Evolutionary conservation across 2,329 filamentous ascomycete species (phyloP).

Genomic region (Microsporum ferrugineum): DNA sequence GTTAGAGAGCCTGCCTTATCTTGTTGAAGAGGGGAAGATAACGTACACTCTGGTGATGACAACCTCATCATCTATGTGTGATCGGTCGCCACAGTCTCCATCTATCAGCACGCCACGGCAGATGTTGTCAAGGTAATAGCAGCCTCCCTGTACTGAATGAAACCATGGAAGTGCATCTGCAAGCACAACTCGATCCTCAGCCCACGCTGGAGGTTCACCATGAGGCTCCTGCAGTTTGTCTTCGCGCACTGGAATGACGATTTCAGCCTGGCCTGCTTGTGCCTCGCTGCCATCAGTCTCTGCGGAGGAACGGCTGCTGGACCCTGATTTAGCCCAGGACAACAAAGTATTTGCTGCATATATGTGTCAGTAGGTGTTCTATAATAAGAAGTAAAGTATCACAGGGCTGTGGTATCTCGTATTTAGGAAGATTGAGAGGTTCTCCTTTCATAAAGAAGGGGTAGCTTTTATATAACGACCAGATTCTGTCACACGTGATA

Average conservation of each 20-base stretch:
- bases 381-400: too few species aligned
- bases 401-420: neutral
- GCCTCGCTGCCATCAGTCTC: neutral
- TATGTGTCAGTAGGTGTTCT: neutral
- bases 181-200: conserved; percentile 47
- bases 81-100: conserved; percentile 41
- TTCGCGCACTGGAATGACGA: neutral
- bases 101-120: conserved; percentile 51
- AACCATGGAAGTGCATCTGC: conserved; percentile 56
- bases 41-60: conserved; percentile 53
- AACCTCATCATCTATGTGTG: conserved; percentile 50
- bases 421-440: neutral
- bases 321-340: neutral
- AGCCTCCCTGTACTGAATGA: conserved; percentile 48
- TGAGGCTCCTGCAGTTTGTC: conserved; percentile 9
- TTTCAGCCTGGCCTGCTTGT: neutral
- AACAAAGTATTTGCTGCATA: neutral
- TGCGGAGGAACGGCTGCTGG: neutral
- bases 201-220: conserved; percentile 44
- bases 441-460: neutral
- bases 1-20: neutral
- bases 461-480: neutral
- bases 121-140: conserved; percentile 42
- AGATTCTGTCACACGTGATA: conserved; percentile 1
- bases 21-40: neutral